Evolutionary conservation across 78 protist genomes (phyloP), one percentile per base, ranked within the genome.

Genomic region (Cavenderia fasciculata): DNA sequence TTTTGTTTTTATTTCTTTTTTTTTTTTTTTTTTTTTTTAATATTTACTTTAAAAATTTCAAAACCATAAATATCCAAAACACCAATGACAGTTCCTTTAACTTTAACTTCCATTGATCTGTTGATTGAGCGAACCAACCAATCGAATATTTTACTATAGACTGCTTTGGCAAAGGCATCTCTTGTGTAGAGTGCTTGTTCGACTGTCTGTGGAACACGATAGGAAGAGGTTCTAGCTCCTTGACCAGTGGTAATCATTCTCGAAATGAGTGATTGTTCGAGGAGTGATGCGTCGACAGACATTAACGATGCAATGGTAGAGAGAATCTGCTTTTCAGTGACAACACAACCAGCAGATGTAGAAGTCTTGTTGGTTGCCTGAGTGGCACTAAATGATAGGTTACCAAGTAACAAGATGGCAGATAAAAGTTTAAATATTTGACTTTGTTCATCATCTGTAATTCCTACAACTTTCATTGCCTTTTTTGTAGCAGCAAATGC

Each of bases 1-100:
- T 19, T 56, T 56, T 19, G 62, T 56, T 56, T 7, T 19, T 56
- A 19, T 19, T 5, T 56, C 62, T 25, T 56, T 56, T 25, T 56
- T 56, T 56, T 25, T 19, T 56, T 56, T 56, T 56, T 19, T 19
- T 56, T 25, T 19, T 10, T 7, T 66, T 18, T 23, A 12, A 62
- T 40, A 72, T 29, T 40, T 76, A 91, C 68, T 33, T 87, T 86
- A 52, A 96, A 95, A 41, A 70, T 70, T 74, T 96, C 98, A 36
- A 96, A 96, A 59, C 98, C 98, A 71, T 86, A 96, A 44, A 96
- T 94, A 79, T 96, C 98, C 0, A 96, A 86, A 8, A 95, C 85
- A 31, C 96, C 96, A 49, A 95, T 82, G 23, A 94, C 94, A 33
- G 44, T 66, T 5, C 87, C 93, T 54, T 46, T 47, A 31, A 82